A percentile compares a stretch with the other conserved stretches of the same genome.
phyloP scores from a whole-genome alignment of 805 yeast species.

The Yarrowia osloensis region DNA sequence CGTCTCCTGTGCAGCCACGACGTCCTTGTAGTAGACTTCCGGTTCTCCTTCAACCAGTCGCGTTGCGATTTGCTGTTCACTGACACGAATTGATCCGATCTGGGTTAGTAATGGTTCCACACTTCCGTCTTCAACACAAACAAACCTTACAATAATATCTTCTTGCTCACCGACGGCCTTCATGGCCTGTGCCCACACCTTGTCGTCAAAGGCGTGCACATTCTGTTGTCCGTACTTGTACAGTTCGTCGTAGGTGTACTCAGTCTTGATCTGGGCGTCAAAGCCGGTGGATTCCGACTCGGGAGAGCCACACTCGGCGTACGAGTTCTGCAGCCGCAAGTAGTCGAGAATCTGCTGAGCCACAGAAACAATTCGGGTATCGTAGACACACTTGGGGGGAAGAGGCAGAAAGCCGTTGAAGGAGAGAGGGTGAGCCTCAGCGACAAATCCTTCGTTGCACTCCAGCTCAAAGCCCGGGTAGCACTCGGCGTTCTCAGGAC shows the following conservation, averaged over 20 bases:
- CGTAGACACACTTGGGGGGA: conserved; percentile 69
- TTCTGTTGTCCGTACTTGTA: conserved; percentile 13
- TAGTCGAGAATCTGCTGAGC: conserved; percentile 64
- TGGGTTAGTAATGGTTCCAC: conserved; percentile 12
- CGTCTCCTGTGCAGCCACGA: conserved; percentile 13
- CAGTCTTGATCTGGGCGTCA: neutral
- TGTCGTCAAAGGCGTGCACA: conserved; percentile 27
- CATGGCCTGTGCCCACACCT: conserved; percentile 31
- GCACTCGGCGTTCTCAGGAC: conserved; percentile 84
- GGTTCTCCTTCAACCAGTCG: conserved; percentile 28
- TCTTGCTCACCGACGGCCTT: conserved; percentile 31
- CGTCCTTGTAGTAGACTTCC: conserved; percentile 23
- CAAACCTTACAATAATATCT: conserved; percentile 31
- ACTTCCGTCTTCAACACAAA: conserved; percentile 1
- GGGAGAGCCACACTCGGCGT: conserved; percentile 52
- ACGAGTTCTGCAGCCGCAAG: conserved; percentile 69
- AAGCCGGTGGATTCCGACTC: conserved; percentile 38
- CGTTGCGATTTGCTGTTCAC: conserved; percentile 11
- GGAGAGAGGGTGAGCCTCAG: conserved; percentile 37
- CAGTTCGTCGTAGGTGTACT: conserved; percentile 24
- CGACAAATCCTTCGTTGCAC: conserved; percentile 59
- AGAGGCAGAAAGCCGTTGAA: conserved; percentile 61
- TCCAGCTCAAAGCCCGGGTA: conserved; percentile 57
- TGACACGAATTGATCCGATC: conserved; percentile 26
- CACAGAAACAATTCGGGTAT: conserved; percentile 66